A percentile compares a stretch with the other conserved stretches of the same genome.
These are phyloP conservation scores for Fragaria nilgerrensis DNA, from an alignment of 306 rosid species.

Conservation along the genomic window DNA sequence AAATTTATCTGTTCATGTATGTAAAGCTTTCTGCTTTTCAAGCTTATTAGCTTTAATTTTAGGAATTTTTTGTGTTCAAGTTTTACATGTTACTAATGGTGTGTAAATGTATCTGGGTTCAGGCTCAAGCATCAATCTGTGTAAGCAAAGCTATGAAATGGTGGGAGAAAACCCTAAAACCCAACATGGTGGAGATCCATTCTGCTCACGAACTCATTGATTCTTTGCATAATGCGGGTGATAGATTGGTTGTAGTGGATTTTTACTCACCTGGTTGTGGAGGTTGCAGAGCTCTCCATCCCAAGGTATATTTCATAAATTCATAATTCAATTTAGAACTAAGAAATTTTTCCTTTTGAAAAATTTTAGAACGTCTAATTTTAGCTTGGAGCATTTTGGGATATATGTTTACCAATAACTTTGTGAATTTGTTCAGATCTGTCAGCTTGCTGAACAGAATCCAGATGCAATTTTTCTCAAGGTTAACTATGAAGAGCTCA, in stretches of 20 bases:
- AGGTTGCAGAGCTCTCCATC: conserved; percentile 86
- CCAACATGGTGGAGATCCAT: conserved; percentile 73
- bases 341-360: not conserved
- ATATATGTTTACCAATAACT: not conserved
- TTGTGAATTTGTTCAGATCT: conserved; percentile 47
- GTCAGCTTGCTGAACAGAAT: conserved; percentile 73
- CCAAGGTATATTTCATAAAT: conserved; percentile 46
- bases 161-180: conserved; percentile 72
- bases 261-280: conserved; percentile 94
- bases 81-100: not conserved
- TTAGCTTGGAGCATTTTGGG: not conserved
- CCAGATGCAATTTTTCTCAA: conserved; percentile 59
- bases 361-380: not conserved
- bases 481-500: conserved; percentile 71
- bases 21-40: conserved; percentile 10
- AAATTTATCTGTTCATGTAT: conserved; percentile 43
- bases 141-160: conserved; percentile 54
- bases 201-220: conserved; percentile 64
- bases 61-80: not conserved
- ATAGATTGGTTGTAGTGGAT: conserved; percentile 67
- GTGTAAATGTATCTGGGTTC: conserved; percentile 7
- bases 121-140: conserved; percentile 63
- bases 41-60: not conserved
- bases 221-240: conserved; percentile 65
- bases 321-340: not conserved